Conservation (phyloP, 306 rosid species). For the Castanopsis chinensis region DNA sequence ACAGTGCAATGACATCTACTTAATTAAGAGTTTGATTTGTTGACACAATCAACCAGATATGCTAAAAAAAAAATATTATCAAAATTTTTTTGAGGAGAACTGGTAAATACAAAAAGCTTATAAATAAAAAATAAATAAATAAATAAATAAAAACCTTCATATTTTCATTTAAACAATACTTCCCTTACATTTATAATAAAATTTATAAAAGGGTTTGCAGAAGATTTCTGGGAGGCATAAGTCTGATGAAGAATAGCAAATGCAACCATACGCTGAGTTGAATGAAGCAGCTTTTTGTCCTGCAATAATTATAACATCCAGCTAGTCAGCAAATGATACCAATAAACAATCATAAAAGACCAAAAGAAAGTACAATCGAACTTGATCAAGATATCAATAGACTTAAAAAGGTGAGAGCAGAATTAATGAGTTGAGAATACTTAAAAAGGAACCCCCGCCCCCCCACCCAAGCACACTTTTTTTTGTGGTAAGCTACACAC, state of each 20-base stretch:
- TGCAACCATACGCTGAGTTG: slow-evolving; percentile 66
- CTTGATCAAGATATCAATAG: too few species aligned
- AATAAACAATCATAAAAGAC: not conserved
- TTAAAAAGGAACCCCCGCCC: too few species aligned
- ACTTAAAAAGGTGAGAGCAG: too few species aligned
- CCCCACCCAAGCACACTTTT: too few species aligned
- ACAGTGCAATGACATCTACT: not conserved
- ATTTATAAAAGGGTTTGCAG: slow-evolving; percentile 74
- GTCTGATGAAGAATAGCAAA: slow-evolving; percentile 71
- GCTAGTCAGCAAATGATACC: not conserved
- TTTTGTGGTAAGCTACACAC: too few species aligned
- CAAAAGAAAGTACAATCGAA: not conserved
- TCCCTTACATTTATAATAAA: slow-evolving; percentile 63
- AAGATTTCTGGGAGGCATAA: slow-evolving; percentile 65
- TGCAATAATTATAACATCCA: slow-evolving; percentile 9
- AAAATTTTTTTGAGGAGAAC: not conserved
- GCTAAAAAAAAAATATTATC: not conserved
- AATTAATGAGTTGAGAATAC: too few species aligned
- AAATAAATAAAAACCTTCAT: not conserved
- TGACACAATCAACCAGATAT: not conserved
- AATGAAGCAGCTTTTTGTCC: slow-evolving; percentile 45
- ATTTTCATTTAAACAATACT: not conserved
- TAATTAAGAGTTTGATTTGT: not conserved
- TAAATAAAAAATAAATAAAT: too few species aligned
- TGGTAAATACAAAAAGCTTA: not conserved